phyloP scores from a whole-genome alignment of 768 basidiomycete genomes.

The Trametes maxima region DNA sequence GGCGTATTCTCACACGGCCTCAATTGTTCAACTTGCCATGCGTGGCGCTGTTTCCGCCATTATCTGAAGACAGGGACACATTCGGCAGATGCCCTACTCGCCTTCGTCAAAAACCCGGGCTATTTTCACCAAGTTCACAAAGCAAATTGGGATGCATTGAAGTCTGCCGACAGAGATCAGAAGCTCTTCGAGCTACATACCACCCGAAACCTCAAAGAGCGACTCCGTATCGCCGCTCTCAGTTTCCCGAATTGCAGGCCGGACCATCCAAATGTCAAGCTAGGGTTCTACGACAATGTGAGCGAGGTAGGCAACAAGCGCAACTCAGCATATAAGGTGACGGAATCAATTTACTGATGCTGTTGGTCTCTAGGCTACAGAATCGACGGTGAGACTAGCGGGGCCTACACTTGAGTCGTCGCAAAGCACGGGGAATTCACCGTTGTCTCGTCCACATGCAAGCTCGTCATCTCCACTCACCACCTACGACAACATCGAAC shows the following conservation, averaged over 20 bases:
- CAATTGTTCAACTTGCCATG: slow-evolving; percentile 42
- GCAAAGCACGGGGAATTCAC: too few species aligned
- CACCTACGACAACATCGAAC: too few species aligned
- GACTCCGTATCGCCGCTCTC: slow-evolving; percentile 50
- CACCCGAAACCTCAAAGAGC: slow-evolving; percentile 20
- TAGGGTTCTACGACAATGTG: slow-evolving; percentile 64
- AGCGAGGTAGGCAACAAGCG: background rate
- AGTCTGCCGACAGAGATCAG: background rate
- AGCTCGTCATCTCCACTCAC: too few species aligned
- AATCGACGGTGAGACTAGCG: too few species aligned
- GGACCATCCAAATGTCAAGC: slow-evolving; percentile 38
- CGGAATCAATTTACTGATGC: too few species aligned
- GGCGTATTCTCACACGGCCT: slow-evolving; percentile 24
- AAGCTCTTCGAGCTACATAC: background rate
- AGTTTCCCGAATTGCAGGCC: slow-evolving; percentile 53
- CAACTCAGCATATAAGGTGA: too few species aligned
- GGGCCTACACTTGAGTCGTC: too few species aligned
- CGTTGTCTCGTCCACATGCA: too few species aligned
- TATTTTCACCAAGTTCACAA: background rate
- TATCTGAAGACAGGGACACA: slow-evolving; percentile 39
- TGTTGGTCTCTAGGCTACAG: too few species aligned
- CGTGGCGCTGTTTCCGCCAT: slow-evolving; percentile 40
- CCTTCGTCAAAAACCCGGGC: background rate
- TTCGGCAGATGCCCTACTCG: slow-evolving; percentile 39
- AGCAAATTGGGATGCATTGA: background rate